Conservation (phyloP, 2,329 filamentous ascomycete species). For the Penicillium psychrosexuale region DNA sequence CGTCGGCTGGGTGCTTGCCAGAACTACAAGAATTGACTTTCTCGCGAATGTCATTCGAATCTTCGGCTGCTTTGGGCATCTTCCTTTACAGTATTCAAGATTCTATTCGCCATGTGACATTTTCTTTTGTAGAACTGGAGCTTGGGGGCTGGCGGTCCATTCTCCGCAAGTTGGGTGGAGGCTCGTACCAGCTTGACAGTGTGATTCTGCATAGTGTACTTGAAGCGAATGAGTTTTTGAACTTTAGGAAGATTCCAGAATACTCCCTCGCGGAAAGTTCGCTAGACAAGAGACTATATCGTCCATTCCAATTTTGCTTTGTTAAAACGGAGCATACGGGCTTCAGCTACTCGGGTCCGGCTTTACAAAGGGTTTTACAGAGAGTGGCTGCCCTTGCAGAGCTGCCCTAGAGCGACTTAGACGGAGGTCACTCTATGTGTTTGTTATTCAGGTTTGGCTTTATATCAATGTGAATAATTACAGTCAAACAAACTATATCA, state of each 20-base stretch:
- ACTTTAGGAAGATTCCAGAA: background rate
- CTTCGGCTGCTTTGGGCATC: background rate
- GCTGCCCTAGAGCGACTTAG: background rate
- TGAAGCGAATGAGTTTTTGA: background rate
- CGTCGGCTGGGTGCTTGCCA: background rate
- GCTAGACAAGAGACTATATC: background rate
- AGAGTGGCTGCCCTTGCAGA: background rate
- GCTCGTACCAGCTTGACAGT: background rate
- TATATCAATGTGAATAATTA: too few species aligned
- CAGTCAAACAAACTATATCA: too few species aligned
- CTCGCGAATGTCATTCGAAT: background rate
- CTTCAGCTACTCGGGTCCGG: background rate
- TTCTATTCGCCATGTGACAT: background rate
- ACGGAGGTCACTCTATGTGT: too few species aligned
- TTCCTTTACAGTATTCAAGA: background rate
- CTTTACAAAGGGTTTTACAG: background rate
- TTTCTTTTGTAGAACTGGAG: background rate
- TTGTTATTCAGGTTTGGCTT: too few species aligned
- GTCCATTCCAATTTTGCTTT: background rate
- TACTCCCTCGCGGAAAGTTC: background rate
- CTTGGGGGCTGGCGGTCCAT: background rate
- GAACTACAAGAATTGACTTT: background rate
- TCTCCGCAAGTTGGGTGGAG: background rate
- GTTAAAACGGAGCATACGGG: background rate
- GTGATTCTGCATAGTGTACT: background rate